Evolutionary conservation across 805 yeast species (phyloP).

Genomic region (Brettanomyces sp.): DNA sequence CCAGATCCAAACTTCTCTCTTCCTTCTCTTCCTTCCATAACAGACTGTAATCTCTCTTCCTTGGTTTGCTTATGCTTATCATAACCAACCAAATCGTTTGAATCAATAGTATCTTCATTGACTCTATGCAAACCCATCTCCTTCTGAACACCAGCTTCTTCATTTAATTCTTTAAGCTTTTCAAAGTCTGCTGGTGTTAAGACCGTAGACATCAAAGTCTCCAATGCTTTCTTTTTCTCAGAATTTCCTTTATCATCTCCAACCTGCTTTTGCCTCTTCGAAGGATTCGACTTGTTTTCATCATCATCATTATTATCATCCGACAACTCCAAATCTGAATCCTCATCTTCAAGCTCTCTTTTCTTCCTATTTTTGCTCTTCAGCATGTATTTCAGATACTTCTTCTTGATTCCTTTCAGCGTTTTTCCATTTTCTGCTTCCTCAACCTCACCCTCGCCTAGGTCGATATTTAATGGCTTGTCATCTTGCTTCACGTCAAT

Average conservation of each 20-base stretch:
- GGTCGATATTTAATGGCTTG: conserved; percentile 50
- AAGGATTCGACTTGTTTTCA: conserved; percentile 16
- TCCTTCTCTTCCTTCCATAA: conserved; percentile 87
- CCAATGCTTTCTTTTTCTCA: conserved; percentile 44
- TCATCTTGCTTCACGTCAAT: conserved; percentile 68
- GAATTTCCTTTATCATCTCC: neutral
- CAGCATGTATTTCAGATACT: conserved; percentile 24
- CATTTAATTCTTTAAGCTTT: conserved; percentile 78
- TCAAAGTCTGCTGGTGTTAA: conserved; percentile 98
- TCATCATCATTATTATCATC: conserved; percentile 31
- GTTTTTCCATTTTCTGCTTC: conserved; percentile 17
- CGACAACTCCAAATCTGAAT: conserved; percentile 44
- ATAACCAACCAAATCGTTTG: conserved; percentile 66
- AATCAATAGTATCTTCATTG: conserved; percentile 84
- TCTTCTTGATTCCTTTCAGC: conserved; percentile 24
- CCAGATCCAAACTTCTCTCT: conserved; percentile 85
- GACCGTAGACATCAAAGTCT: conserved; percentile 41
- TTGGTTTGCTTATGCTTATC: conserved; percentile 74
- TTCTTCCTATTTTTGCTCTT: conserved; percentile 20
- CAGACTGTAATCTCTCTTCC: conserved; percentile 84
- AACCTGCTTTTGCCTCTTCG: conserved; percentile 17
- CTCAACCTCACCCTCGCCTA: conserved; percentile 32
- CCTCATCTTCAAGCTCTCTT: conserved; percentile 24
- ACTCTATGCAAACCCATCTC: conserved; percentile 47
- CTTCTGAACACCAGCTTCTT: conserved; percentile 79